Evolutionary conservation across 768 basidiomycete species (phyloP), one percentile per base, ranked within the genome.

Genomic region (Mycena kentingensis): DNA sequence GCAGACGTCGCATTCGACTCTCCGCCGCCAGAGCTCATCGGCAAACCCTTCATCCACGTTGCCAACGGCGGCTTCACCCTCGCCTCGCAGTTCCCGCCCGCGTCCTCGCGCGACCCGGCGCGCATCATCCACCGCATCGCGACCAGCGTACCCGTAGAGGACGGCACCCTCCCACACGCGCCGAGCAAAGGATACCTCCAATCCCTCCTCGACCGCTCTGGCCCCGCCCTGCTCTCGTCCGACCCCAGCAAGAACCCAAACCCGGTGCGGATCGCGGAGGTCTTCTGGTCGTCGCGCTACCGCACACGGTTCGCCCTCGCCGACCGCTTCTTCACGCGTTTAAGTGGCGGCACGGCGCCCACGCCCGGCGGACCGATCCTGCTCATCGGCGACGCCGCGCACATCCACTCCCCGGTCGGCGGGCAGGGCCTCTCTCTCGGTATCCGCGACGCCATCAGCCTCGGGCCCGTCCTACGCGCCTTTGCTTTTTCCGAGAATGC

Each of bases 391-490:
- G 77, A 79, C 56, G 78, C 81, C 4, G 81, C 81, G 27, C 78
- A 73, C 55, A 74, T 81, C 39, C 81, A 81, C 51, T 77, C 80
- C 0, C 81, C 80, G 21, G 69, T 73, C 5, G 81, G 81, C 1
- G 81, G 81, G 1, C 80, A 81, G 48, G 81, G 81, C 11, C 78
- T 83, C 80, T 81, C 81, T 54, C 72, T 82, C n/a, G 78, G 81
- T 5, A 65, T 83, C n/a, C 72, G 80, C 15, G 81, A 83, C 53
- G 80, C 76, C 6, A 62, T 80, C 19, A 66, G 69, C 42, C 70
- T 82, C 3, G 79, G 74, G 5, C 69, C 73, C n/a, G 71, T 61
- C 6, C 63, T 82, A 34, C 61, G 3, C 49, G 61, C 34, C 52
- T 7, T 37, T 32, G 8, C 31, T 18, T 12, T 10, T 18, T 10